Evolutionary conservation across 139 green algal genomes (phyloP).

Genomic region (Chlamydomonas sphaeroides): DNA sequence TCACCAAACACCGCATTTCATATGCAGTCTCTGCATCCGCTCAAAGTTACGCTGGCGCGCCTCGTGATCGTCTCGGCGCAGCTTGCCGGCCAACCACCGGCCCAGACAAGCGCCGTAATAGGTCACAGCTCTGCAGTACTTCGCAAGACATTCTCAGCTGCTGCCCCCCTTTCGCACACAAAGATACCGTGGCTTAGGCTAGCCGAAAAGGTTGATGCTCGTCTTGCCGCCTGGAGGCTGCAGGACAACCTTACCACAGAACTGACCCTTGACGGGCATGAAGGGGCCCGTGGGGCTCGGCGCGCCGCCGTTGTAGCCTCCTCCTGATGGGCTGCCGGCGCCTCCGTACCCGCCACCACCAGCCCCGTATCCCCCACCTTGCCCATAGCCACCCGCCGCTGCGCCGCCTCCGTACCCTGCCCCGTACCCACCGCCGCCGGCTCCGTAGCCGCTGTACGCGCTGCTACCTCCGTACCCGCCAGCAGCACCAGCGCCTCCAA

Average conservation of each 20-base stretch:
- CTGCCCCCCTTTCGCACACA: no score
- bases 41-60: no score
- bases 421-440: not conserved
- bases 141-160: no score
- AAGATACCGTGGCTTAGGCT: no score
- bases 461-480: not conserved
- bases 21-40: no score
- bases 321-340: no score
- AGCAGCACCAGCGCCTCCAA: not conserved
- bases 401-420: not conserved
- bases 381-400: not conserved
- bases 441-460: not conserved
- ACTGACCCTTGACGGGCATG: not conserved
- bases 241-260: slow-evolving; percentile 40
- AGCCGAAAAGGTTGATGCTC: slow-evolving; percentile 47
- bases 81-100: no score
- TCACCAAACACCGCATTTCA: no score
- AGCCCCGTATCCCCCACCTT: not conserved
- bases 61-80: no score
- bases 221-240: slow-evolving; percentile 49
- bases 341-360: slow-evolving; percentile 2
- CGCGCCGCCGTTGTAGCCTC: not conserved
- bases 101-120: no score
- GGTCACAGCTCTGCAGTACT: no score
- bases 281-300: slow-evolving; percentile 18